Evolutionary conservation across 2,329 filamentous ascomycete genomes (phyloP).

Genomic region (Sclerotinia spermophila): DNA sequence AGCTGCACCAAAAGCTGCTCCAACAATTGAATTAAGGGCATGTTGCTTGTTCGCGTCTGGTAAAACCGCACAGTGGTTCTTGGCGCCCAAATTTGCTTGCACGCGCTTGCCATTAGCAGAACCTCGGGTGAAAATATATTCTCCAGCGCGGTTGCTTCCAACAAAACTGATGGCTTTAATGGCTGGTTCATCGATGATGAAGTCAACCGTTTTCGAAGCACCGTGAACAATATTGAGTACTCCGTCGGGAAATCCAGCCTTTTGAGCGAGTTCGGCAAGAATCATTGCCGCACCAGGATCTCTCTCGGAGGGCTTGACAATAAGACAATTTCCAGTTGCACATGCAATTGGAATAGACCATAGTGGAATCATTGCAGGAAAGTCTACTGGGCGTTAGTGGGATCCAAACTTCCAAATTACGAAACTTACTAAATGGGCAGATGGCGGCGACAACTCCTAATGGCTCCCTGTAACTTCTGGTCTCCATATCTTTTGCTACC

Average conservation of each 20-base stretch:
- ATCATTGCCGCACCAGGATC: conserved; percentile 85
- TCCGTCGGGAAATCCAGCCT: conserved; percentile 78
- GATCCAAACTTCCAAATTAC: background rate
- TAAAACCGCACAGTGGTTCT: conserved; percentile 82
- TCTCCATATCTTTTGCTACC: conserved; percentile 89
- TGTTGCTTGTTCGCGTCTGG: conserved; percentile 90
- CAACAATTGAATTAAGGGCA: conserved; percentile 77
- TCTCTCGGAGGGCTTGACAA: conserved; percentile 83
- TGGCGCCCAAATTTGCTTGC: conserved; percentile 82
- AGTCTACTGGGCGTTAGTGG: conserved; percentile 52
- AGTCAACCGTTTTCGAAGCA: conserved; percentile 76
- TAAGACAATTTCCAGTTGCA: conserved; percentile 76
- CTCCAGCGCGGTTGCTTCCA: conserved; percentile 80
- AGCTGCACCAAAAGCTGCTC: conserved; percentile 79
- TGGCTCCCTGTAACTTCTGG: conserved; percentile 75
- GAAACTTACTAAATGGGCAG: conserved; percentile 73
- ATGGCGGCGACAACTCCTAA: conserved; percentile 79
- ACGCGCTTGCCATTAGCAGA: conserved; percentile 85
- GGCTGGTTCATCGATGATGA: conserved; percentile 77
- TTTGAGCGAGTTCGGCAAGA: conserved; percentile 71
- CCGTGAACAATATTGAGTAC: conserved; percentile 83
- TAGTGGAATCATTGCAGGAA: conserved; percentile 89
- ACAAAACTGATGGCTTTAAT: conserved; percentile 89
- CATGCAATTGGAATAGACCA: conserved; percentile 86
- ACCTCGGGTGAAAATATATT: conserved; percentile 77